Conservation (phyloP, 208 protist species). For the Endotrypanum monterogeii region DNA sequence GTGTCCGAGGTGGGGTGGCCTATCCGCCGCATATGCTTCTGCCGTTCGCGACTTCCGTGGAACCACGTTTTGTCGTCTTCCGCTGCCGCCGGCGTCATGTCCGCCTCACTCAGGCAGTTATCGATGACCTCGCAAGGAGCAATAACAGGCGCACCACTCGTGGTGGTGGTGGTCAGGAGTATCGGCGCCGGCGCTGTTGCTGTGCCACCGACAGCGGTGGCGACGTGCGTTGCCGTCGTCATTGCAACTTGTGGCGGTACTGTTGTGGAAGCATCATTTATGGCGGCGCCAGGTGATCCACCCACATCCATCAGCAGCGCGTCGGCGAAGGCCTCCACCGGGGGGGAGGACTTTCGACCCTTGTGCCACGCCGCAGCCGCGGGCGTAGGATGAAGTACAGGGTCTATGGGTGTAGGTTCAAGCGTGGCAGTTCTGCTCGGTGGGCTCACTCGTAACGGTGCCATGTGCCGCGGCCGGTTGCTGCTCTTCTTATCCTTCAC, state of each 20-base stretch:
- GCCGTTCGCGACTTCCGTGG: not conserved
- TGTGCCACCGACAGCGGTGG: not conserved
- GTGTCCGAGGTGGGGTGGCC: not conserved
- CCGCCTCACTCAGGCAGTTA: not conserved
- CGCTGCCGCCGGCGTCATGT: not conserved
- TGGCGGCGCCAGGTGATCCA: not conserved
- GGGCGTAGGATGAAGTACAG: not conserved
- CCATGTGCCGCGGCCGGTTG: not conserved
- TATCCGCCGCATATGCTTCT: not conserved
- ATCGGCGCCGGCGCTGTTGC: conserved; percentile 2
- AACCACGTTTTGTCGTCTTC: not conserved
- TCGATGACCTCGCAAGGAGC: not conserved
- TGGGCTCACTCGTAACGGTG: not conserved
- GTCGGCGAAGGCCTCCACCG: conserved; percentile 53
- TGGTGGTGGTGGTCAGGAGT: conserved; percentile 13
- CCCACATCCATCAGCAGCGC: conserved; percentile 36
- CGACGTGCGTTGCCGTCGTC: no score
- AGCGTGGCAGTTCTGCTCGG: not conserved
- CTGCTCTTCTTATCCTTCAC: not conserved
- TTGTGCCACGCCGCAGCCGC: not conserved
- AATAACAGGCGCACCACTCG: not conserved
- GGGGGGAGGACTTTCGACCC: conserved; percentile 9
- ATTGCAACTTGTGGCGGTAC: not conserved
- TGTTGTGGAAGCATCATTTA: not conserved
- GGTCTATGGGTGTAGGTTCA: not conserved